Base-by-base conservation (phyloP, 108 stramenopile genomes). In the Nannochloropsis salina region DNA sequence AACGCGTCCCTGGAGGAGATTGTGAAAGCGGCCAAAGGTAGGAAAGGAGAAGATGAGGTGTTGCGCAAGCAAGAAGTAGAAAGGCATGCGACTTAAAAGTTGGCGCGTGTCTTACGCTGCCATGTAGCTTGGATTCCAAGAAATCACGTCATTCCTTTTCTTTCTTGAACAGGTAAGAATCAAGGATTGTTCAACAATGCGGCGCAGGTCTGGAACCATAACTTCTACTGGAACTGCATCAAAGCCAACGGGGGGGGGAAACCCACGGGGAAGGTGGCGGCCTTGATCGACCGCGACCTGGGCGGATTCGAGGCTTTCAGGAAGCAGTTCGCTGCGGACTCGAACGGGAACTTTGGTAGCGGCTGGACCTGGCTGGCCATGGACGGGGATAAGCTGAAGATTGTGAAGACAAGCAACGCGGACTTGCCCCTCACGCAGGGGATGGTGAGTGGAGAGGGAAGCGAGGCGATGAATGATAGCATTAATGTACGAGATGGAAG, bases 151-250 rank as follows among this genome's bases (percentile, higher is more conserved):
- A 15, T n/a, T n/a, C 6, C 61, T 15, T 74, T 4, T 74, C n/a
- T 6, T 74, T 74, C n/a, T n/a, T n/a, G 43, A 43, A 43, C 85
- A 22, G 81, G 85, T 21, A 83, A 85, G 22, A 91, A 93, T 80
- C 41, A 81, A 44, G 84, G 44, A 21, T 88, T 94, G 3, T 93
- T 90, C 85, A 93, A 94, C 84, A 93, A 94, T 83, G 93, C 91
- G 5, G 94, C 92, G 5, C 93, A 93, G 88, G 83, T 80, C 80
- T 92, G 92, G 91, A 94, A 94, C 87, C 94, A 94, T 85, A 86
- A 74, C 40, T 95, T 95, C 89, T 95, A 93, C 89, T 95, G 93
- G 93, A 92, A 94, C 83, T 93, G 91, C 80, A 89, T 95, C 90
- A 80, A 88, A 42, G 88, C 90, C 84, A 87, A 81, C 22, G 93